Evolutionary conservation across 495 filamentous ascomycete species (phyloP).

Genomic region (Xylaria acuta): DNA sequence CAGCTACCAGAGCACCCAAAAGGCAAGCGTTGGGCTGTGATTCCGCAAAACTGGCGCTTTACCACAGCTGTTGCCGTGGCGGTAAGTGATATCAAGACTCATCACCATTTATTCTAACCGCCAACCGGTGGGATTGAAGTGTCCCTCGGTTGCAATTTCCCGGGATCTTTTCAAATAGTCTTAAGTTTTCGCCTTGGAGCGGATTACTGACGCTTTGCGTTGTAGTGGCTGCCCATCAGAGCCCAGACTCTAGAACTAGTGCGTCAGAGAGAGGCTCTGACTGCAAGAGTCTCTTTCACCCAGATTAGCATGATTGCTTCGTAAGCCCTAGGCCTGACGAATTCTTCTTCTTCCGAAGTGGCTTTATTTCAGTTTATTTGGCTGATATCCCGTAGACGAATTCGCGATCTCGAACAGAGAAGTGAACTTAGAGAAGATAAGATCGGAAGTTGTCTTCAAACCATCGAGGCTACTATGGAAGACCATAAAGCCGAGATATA

Average conservation of each 20-base stretch:
- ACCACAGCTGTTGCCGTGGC: constrained; percentile 40
- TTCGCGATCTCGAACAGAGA: constrained; percentile 39
- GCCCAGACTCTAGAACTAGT: constrained; percentile 47
- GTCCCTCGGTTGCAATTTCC: background rate
- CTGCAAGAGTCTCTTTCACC: constrained; percentile 42
- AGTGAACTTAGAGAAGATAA: constrained; percentile 31
- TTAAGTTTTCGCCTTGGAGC: background rate
- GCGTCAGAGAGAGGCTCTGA: constrained; percentile 53
- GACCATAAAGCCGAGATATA: constrained; percentile 40
- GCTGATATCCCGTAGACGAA: constrained; percentile 31
- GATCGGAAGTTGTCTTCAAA: constrained; percentile 30
- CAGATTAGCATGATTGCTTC: constrained; percentile 48
- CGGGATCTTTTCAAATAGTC: background rate
- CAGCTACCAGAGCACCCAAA: too few species aligned
- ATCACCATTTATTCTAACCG: background rate
- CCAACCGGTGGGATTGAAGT: background rate
- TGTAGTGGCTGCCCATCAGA: constrained; percentile 41
- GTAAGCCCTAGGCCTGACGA: constrained; percentile 29
- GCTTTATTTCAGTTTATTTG: background rate
- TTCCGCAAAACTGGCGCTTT: constrained; percentile 35
- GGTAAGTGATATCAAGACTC: background rate
- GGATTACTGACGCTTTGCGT: background rate
- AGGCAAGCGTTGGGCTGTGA: constrained; percentile 35
- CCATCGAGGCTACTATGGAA: constrained; percentile 35
- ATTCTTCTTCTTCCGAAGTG: background rate